phyloP scores from a whole-genome alignment of 345 rosid genomes.

The Bruguiera parviflora region DNA sequence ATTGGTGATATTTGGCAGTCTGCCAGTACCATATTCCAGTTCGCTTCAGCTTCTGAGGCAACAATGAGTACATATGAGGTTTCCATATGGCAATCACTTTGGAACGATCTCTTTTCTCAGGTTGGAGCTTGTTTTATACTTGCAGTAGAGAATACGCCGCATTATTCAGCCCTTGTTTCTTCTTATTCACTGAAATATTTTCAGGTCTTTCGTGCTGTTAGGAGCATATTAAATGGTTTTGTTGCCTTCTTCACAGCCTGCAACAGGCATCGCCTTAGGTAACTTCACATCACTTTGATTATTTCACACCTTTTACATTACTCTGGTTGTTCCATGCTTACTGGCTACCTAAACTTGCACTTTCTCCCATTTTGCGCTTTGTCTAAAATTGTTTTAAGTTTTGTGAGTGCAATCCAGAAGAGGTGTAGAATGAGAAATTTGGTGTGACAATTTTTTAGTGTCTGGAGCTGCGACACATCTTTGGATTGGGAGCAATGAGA shows the following conservation, averaged over 20 bases:
- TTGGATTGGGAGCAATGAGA: no score
- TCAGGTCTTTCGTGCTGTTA: slow-evolving; percentile 90
- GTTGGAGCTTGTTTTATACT: slow-evolving; percentile 29
- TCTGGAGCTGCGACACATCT: neutral
- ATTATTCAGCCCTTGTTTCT: slow-evolving; percentile 13
- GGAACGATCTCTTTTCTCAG: slow-evolving; percentile 98
- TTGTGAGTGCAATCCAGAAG: neutral
- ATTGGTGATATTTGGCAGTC: slow-evolving; percentile 55
- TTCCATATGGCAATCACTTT: slow-evolving; percentile 84
- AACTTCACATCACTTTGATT: slow-evolving; percentile 9
- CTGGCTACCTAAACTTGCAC: neutral
- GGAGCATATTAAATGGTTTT: slow-evolving; percentile 83
- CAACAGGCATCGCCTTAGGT: slow-evolving; percentile 99
- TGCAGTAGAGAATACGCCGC: neutral
- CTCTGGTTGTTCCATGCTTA: neutral
- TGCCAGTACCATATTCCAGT: slow-evolving; percentile 44
- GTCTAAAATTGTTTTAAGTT: neutral
- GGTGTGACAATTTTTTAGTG: neutral
- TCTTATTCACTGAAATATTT: slow-evolving; percentile 17
- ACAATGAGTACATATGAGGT: slow-evolving; percentile 59
- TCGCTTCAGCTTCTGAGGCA: slow-evolving; percentile 62
- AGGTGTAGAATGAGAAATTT: neutral
- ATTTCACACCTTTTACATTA: neutral
- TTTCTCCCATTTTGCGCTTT: no score
- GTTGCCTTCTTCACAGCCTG: slow-evolving; percentile 86